These are phyloP conservation scores for Plasmodium vivax DNA, from an alignment of 169 alveolate species.

Conservation along the genomic window DNA sequence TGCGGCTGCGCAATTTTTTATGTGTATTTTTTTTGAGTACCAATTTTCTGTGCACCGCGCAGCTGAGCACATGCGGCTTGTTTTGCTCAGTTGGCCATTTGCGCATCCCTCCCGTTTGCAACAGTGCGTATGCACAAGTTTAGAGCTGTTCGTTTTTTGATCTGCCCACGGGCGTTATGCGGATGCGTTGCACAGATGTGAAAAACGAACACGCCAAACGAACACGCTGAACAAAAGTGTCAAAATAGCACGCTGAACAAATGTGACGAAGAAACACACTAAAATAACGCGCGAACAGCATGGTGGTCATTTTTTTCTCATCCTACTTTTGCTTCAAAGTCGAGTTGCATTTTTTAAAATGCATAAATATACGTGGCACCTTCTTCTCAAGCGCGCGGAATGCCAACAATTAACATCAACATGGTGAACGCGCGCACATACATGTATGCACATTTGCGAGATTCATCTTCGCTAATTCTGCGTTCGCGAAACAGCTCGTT, in stretches of 20 bases:
- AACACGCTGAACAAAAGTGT: no score
- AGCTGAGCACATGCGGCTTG: background rate
- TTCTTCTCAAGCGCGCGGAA: background rate
- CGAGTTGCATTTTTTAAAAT: background rate
- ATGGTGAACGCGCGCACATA: background rate
- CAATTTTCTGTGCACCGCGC: background rate
- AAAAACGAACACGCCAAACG: no score
- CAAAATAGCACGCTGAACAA: no score
- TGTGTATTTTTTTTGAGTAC: background rate
- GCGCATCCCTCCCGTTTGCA: background rate
- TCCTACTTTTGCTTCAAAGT: background rate
- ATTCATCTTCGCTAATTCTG: background rate
- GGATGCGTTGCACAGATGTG: background rate
- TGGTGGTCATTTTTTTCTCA: background rate
- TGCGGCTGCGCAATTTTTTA: background rate
- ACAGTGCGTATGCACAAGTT: background rate
- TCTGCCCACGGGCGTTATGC: background rate
- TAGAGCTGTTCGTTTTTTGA: background rate
- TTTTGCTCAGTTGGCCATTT: background rate
- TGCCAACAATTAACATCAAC: background rate
- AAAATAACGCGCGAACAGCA: no score
- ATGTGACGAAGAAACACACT: no score
- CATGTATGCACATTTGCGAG: background rate
- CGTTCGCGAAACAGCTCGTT: background rate
- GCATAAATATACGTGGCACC: background rate